Conservation (phyloP, 306 rosid genomes). For the Prunus campanulata region DNA sequence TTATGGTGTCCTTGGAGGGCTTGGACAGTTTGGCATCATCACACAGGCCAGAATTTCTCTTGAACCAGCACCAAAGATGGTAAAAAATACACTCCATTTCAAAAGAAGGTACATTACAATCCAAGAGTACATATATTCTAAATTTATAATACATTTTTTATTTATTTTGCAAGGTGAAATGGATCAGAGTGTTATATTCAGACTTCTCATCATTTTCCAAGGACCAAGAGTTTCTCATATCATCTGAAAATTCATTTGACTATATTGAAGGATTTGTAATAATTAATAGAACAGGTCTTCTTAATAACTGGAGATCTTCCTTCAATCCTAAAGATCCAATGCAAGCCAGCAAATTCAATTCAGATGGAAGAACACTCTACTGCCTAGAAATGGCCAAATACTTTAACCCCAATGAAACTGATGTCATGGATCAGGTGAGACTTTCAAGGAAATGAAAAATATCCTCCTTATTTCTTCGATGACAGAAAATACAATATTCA, state of each 20-base stretch:
- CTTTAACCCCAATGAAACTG: slow-evolving; percentile 61
- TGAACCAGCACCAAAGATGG: slow-evolving; percentile 84
- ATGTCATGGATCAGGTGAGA: slow-evolving; percentile 57
- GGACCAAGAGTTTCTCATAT: slow-evolving; percentile 85
- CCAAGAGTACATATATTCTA: neutral
- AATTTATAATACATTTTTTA: neutral
- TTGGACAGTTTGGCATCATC: slow-evolving; percentile 96
- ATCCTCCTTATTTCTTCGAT: neutral
- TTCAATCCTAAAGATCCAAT: slow-evolving; percentile 71
- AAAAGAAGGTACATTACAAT: slow-evolving; percentile 4
- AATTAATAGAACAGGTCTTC: slow-evolving; percentile 70
- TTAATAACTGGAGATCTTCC: slow-evolving; percentile 86
- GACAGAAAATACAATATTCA: neutral
- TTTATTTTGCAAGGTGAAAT: slow-evolving; percentile 63
- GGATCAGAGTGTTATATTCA: slow-evolving; percentile 89
- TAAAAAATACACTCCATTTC: slow-evolving; percentile 27
- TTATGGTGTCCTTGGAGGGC: slow-evolving; percentile 85
- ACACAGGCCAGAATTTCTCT: slow-evolving; percentile 84
- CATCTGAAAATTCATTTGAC: slow-evolving; percentile 64
- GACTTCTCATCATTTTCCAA: slow-evolving; percentile 63
- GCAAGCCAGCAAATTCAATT: slow-evolving; percentile 63
- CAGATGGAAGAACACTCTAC: slow-evolving; percentile 72
- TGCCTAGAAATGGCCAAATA: slow-evolving; percentile 88
- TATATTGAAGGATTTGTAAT: slow-evolving; percentile 89
- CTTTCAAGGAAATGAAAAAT: neutral